Percentiles rank a stretch among this genome's conserved stretches.
Conservation (phyloP, 306 rosid species). For the Lagenaria siceraria region DNA sequence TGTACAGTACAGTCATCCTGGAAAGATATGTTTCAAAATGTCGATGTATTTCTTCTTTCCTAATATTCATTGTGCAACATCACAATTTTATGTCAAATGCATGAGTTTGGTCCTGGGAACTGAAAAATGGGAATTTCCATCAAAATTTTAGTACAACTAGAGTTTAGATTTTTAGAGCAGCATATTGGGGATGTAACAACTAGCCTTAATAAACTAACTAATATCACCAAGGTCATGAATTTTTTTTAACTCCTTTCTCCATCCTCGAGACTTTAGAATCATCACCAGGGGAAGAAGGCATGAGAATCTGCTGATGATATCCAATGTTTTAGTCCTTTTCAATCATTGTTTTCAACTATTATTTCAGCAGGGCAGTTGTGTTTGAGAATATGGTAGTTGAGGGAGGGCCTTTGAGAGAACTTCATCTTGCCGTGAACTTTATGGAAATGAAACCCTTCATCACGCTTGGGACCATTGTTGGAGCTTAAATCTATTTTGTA, state of each 20-base stretch:
- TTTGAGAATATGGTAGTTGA: neutral
- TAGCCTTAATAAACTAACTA: too few relatives aligned
- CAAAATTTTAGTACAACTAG: neutral
- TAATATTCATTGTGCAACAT: neutral
- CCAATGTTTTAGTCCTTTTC: neutral
- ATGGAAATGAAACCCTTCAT: conserved; percentile 1
- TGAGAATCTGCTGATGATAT: neutral
- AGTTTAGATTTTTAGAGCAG: neutral
- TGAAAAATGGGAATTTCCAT: neutral
- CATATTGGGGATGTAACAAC: neutral
- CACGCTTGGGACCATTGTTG: conserved; percentile 3
- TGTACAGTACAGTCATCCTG: conserved; percentile 1
- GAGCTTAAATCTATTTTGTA: neutral
- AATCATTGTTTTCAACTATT: neutral
- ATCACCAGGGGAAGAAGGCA: neutral
- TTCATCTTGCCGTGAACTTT: neutral
- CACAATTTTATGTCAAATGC: neutral
- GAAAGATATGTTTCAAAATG: conserved; percentile 4
- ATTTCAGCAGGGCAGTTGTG: neutral
- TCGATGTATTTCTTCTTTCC: neutral
- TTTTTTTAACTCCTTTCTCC: neutral
- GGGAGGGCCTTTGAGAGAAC: neutral
- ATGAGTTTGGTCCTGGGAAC: neutral
- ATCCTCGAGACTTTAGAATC: neutral
- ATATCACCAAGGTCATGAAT: neutral